Evolutionary conservation across 2,329 filamentous ascomycete genomes (phyloP), one percentile per base, ranked within the genome.

Genomic region (Paramyrothecium sp.): DNA sequence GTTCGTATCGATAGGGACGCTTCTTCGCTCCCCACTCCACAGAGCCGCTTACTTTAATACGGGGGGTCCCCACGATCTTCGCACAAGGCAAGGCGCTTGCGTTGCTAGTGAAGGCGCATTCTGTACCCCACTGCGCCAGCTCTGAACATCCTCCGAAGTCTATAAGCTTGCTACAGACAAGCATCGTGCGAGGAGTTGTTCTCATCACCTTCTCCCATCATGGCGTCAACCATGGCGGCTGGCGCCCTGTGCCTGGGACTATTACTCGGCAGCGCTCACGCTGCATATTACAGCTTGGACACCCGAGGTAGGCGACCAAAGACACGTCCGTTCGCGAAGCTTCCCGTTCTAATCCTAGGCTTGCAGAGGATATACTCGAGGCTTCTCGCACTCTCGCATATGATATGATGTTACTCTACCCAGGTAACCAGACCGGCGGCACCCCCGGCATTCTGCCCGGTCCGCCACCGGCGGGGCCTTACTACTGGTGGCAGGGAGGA

Each of bases 401-500:
- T 66, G 80, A 84, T 55, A 70, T 82, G 17, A 78, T 83, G 69
- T 64, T 73, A 16, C 79, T 78, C 63, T 84, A 84, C 68, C 71
- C 77, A 41, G 81, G 81, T 57, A 81, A 83, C 62, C 64, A 75
- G 57, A 72, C 79, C 1, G 82, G 82, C 55, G 72, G 77, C 66
- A 81, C 79, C 17, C 82, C 83, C 8, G 83, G 83, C 34, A 85
- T 84, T 63, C 70, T 86, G 12, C 82, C 83, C 1, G 83, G 82
- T 0, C 83, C 83, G 55, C 83, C 83, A 62, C 69, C 2, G 67
- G 68, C 33, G 54, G 82, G 82, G 61, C 78, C 82, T 60, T 89
- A 88, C 69, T 90, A 90, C 77, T 91, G 88, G 88, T 91, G 88
- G 88, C 85, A 91, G 68, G 85, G 85, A 5, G 84, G 86, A 54